Base-by-base conservation (phyloP, 768 basidiomycete species). In the Collybiopsis luxurians region DNA sequence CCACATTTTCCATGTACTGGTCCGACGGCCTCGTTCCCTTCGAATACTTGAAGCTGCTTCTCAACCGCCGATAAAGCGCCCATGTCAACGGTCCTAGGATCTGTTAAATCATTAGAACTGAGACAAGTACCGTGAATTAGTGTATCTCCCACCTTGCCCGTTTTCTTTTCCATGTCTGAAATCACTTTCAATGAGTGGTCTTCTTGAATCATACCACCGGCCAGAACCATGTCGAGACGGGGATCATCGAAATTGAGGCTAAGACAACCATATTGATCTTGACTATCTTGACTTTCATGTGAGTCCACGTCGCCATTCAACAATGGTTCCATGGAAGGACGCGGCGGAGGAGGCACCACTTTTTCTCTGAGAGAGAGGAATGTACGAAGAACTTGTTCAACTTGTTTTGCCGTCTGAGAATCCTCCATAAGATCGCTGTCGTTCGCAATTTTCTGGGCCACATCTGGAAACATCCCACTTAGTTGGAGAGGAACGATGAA, bases 231-330 rank as follows among this genome's bases (percentile, higher is more conserved):
- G 17, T 80, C 63, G 1, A 89, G 66, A 15, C 75, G 78, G 21
- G 84, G 85, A 62, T 91, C 88, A 52, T 81, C 72, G 23, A 85
- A 74, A 54, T 87, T 83, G 46, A 87, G 70, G 58, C 83, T 80
- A 39, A 86, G 64, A 43, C 74, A 72, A 15, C 79, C 83, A 60
- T 84, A 93, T 52, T 87, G 84, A 55, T 92, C 90, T 64, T 95
- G 90, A 60, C 87, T 92, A 59, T 92, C 91, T 63, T 83, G 82
- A 43, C 78, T 79, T 36, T 80, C 40, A 24, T 51, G 19, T 10
- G 27, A 34, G 5, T 45, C 81, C 17, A 65, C 66, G 7, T 61
- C 59, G 15, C 44, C 59, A 34, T 65, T 65, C 10, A 17, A 13
- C 10, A 13, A 19, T 30, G 59, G 45, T 53, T 55, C 60, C n/a